Evolutionary conservation across 495 filamentous ascomycete species (phyloP), one percentile per base, ranked within the genome.

Genomic region (Penicillium cataractarum): DNA sequence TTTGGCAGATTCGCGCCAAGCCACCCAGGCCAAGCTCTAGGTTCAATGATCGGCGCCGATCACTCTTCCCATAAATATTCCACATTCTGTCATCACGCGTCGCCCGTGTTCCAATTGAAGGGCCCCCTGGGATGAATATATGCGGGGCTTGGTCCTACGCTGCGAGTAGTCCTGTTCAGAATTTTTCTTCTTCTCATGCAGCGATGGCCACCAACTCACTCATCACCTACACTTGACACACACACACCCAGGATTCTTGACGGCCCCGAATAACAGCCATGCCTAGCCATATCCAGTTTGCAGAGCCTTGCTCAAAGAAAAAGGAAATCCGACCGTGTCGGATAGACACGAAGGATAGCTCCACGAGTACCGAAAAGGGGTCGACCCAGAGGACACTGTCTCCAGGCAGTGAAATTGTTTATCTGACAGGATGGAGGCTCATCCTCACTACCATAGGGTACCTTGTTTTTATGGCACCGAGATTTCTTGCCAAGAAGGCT

Each of bases 381-480:
- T 66, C 65, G n/a, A 50, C 49, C 24, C 67, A 62, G 55, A 33
- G 70, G 60, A 48, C 61, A 35, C 65, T 62, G n/a, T 72, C 70
- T 13, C 70, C 70, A 8, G 70, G 70, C 32, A 68, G 27, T 60
- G 70, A 70, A 60, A 70, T 66, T 32, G 64, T 73, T 32, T 79
- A 81, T 58, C 72, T 74, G n/a, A 70, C 70, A 53, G 79, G 80
- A 76, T 83, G 80, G 80, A 78, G 73, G 66, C 64, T 82, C 22
- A 59, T 79, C 33, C 55, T 75, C 8, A 71, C 78, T 31, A 63
- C 71, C 33, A 71, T 71, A 55, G 77, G 75, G 78, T 82, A 73
- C 56, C 58, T 46, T 13, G 32, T 31, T 22, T 19, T 17, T 24
- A 54, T 7, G 22, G 21, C 57, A 19, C 22, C 50, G 13, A 15